phyloP scores from a whole-genome alignment of 1,284 basidiomycete species.

The Sutorius eximius region DNA sequence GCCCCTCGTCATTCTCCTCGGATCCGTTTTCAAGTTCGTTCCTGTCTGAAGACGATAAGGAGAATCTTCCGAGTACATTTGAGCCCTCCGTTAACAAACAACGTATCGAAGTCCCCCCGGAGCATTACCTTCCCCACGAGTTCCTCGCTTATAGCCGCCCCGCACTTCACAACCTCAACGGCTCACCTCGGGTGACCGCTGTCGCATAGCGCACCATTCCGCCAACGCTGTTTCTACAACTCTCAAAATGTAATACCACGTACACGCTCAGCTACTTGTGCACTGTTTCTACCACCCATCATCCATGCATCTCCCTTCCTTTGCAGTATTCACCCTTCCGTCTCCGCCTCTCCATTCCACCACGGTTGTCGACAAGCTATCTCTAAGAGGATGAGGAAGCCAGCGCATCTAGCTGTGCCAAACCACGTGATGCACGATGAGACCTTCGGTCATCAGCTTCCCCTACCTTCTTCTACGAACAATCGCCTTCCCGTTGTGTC shows the following conservation, averaged over 20 bases:
- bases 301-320: slow-evolving; percentile 74
- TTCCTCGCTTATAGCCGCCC: slow-evolving; percentile 72
- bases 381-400: slow-evolving; percentile 34
- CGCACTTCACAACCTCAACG: slow-evolving; percentile 66
- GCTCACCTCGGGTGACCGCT: slow-evolving; percentile 45
- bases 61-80: slow-evolving; percentile 68
- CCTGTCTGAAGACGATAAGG: slow-evolving; percentile 71
- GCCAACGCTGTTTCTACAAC: slow-evolving; percentile 22
- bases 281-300: slow-evolving; percentile 63
- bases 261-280: slow-evolving; percentile 57
- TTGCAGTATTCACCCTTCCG: slow-evolving; percentile 56
- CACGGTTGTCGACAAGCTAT: slow-evolving; percentile 47
- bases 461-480: slow-evolving; percentile 35
- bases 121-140: slow-evolving; percentile 77
- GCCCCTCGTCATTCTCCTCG: slow-evolving; percentile 54
- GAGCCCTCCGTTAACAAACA: slow-evolving; percentile 72
- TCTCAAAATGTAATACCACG: slow-evolving; percentile 78
- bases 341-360: slow-evolving; percentile 52
- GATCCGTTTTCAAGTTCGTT: slow-evolving; percentile 55
- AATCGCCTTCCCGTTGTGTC: slow-evolving; percentile 21
- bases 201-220: slow-evolving; percentile 48
- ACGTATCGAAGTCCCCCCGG: slow-evolving; percentile 61
- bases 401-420: slow-evolving; percentile 21
- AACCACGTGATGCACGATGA: slow-evolving; percentile 25
- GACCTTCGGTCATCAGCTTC: slow-evolving; percentile 20